Conservation (phyloP, 2,329 filamentous ascomycete species). For the Aspergillus ibericus region DNA sequence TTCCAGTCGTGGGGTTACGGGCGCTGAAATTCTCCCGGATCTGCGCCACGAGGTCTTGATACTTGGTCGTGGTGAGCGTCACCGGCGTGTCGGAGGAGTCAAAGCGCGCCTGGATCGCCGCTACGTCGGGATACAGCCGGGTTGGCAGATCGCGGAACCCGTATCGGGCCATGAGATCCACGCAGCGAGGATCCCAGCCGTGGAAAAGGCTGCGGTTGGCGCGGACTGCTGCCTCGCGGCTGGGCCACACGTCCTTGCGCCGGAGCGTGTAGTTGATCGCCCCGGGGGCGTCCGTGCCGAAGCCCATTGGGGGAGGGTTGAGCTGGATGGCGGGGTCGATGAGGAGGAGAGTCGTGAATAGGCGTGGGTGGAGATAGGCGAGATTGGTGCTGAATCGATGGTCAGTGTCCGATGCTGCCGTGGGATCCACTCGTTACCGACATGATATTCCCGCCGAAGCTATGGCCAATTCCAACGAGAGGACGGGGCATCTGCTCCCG, state of each 20-base stretch:
- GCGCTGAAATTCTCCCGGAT: neutral
- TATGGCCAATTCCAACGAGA: slow-evolving; percentile 19
- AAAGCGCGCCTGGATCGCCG: neutral
- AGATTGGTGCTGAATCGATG: neutral
- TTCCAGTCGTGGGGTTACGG: neutral
- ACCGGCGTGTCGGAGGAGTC: slow-evolving; percentile 1
- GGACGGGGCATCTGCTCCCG: slow-evolving; percentile 12
- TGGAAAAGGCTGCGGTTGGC: neutral
- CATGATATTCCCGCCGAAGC: slow-evolving; percentile 14
- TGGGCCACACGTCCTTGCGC: slow-evolving; percentile 14
- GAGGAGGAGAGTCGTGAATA: slow-evolving; percentile 10
- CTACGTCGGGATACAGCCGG: slow-evolving; percentile 4
- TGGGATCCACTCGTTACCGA: neutral
- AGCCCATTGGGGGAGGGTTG: neutral
- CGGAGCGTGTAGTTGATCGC: slow-evolving; percentile 3
- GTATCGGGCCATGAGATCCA: slow-evolving; percentile 10
- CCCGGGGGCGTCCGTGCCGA: neutral
- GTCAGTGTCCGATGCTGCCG: neutral
- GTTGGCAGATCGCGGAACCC: slow-evolving; percentile 16
- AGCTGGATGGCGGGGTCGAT: slow-evolving; percentile 13
- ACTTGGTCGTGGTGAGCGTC: slow-evolving; percentile 11
- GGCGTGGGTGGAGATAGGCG: slow-evolving; percentile 3
- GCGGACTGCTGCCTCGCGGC: slow-evolving; percentile 3
- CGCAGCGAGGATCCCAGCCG: slow-evolving; percentile 11
- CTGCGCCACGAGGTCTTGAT: neutral